Evolutionary conservation across 495 filamentous ascomycete genomes (phyloP).

Genomic region (Endocarpon pusillum): DNA sequence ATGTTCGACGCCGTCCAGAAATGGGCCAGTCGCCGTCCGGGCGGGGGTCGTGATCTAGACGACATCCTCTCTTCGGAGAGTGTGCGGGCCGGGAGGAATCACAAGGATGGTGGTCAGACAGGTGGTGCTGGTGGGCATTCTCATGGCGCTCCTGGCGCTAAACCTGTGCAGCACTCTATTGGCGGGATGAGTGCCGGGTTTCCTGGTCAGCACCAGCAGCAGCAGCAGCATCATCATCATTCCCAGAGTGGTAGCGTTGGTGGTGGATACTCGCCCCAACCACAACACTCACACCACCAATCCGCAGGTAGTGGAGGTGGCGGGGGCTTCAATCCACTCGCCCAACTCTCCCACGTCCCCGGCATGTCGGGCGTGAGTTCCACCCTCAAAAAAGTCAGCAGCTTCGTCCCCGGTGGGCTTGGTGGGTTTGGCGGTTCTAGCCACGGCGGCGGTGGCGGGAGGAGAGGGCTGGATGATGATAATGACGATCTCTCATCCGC

Average conservation of each 20-base stretch:
- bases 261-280: too few species aligned
- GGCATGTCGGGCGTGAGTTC: conserved; percentile 25
- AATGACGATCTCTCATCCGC: too few species aligned
- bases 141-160: too few species aligned
- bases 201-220: conserved; percentile 13
- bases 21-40: conserved; percentile 53
- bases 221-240: too few species aligned
- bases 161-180: too few species aligned
- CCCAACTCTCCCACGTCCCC: conserved; percentile 24
- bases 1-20: conserved; percentile 73
- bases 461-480: neutral
- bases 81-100: conserved; percentile 67
- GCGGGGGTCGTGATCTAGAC: conserved; percentile 46
- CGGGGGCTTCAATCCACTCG: conserved; percentile 12
- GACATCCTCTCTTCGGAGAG: conserved; percentile 56
- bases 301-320: conserved; percentile 6
- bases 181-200: conserved; percentile 16
- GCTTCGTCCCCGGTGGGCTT: conserved; percentile 31
- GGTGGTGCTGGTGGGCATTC: conserved; percentile 20
- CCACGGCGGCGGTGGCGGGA: conserved; percentile 9
- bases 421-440: conserved; percentile 13
- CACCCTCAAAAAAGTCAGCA: conserved; percentile 20
- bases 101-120: conserved; percentile 14
- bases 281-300: too few species aligned
- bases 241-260: too few species aligned